Base-by-base conservation (phyloP, 2,329 filamentous ascomycete species). In the Fusarium citri region DNA sequence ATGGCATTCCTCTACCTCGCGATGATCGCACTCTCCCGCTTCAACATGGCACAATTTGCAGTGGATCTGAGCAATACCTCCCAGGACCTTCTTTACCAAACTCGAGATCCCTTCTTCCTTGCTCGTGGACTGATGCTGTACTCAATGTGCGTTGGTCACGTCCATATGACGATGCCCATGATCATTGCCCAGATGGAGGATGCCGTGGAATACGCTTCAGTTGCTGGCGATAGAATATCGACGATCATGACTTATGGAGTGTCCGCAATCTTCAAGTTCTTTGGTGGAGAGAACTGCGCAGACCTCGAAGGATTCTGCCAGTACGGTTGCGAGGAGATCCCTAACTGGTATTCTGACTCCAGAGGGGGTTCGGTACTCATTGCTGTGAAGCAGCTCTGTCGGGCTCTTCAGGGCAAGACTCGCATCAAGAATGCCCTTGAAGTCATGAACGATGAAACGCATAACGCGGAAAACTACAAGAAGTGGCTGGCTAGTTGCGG, bases 401-500 rank as follows among this genome's bases (percentile, higher is more conserved):
- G 91, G 50, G 91, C 92, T 23, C 80, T 94, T 22, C 91, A 94
- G 76, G 92, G 92, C 56, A 94, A 94, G 78, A 94, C 92, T 1
- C 79, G 79, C 14, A 79, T 80, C 5, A 78, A 81, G 14, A 81
- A 85, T 12, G 79, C 89, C 1, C 74, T 83, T 0, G 82, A 85
- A 20, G 83, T 94, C 14, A 86, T 94, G 82, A 87, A 84, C 42
- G 92, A 94, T 69, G 83, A 88, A n/a, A 83, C 88, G 46, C 92
- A 94, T 74, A 84, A 87, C 58, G 84, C 87, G 2, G 70, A 77
- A 3, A 77, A 79, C 3, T 91, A 91, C 78, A 89, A 85, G 85
- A 85, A 78, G 48, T 92, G 88, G 88, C 80, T 86, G 55, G 80
- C 64, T 74, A 81, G 76, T 40, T 86, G 79, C 72, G 86, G 81